Percentiles rank a stretch among this genome's conserved stretches.
Evolutionary conservation across 495 filamentous ascomycete species (phyloP).

Genomic region (Aspergillus bertholletiae): DNA sequence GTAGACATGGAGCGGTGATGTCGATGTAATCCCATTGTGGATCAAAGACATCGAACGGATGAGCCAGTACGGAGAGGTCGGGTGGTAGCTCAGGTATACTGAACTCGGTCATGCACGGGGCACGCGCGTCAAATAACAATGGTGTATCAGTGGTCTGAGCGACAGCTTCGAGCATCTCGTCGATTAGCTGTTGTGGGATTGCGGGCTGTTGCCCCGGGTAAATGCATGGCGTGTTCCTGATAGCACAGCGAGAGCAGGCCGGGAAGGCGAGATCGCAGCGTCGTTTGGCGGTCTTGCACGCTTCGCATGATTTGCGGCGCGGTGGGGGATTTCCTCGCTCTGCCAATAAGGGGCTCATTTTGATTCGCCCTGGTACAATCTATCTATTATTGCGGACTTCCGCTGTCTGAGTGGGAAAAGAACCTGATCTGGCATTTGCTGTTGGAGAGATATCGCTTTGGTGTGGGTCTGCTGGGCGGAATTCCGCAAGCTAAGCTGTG

Average conservation of each 20-base stretch:
- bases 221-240: conserved; percentile 36
- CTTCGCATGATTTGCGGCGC: conserved; percentile 48
- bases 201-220: conserved; percentile 33
- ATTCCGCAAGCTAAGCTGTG: conserved; percentile 26
- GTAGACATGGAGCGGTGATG: background rate
- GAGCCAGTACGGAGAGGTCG: background rate
- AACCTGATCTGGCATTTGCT: background rate
- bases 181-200: conserved; percentile 1
- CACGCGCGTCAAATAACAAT: background rate
- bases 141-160: background rate
- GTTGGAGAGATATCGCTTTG: background rate
- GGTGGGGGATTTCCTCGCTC: conserved; percentile 29
- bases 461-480: conserved; percentile 16
- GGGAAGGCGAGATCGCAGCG: conserved; percentile 49
- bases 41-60: background rate
- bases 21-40: background rate
- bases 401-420: background rate
- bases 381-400: background rate
- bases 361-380: background rate
- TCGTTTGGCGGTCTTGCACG: conserved; percentile 52
- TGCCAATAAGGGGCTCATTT: background rate
- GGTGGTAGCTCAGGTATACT: background rate
- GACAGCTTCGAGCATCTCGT: conserved; percentile 4
- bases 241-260: conserved; percentile 44
- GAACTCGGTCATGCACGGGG: background rate